phyloP scores from a whole-genome alignment of 148 eudicot genomes.

The Salicornia ramosissima region DNA sequence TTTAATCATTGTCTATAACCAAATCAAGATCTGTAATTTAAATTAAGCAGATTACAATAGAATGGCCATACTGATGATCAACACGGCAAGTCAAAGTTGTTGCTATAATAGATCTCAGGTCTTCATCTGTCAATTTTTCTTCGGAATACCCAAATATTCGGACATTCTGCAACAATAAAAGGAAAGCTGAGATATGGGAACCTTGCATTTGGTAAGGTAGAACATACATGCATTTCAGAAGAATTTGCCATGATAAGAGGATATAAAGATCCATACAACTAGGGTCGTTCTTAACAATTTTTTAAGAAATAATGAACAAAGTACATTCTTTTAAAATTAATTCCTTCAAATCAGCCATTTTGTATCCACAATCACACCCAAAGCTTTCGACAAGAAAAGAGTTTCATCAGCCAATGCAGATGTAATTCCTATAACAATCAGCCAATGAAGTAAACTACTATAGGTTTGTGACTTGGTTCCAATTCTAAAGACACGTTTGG shows the following conservation, averaged over 20 bases:
- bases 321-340: not conserved
- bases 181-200: not conserved
- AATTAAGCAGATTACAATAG: not conserved
- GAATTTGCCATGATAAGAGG: not conserved
- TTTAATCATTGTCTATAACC: not conserved
- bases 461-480: not conserved
- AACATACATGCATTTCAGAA: not conserved
- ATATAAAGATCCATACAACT: not conserved
- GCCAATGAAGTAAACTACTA: not conserved
- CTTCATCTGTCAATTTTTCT: constrained; percentile 31
- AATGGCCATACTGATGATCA: constrained; percentile 30
- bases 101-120: constrained; percentile 34
- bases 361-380: not conserved
- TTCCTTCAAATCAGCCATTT: not conserved
- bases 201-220: not conserved
- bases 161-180: constrained; percentile 30
- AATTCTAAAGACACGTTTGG: not conserved
- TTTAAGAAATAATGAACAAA: not conserved
- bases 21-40: not conserved
- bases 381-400: no score
- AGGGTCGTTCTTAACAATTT: not conserved
- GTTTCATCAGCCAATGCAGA: no score
- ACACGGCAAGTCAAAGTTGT: constrained; percentile 38
- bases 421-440: not conserved
- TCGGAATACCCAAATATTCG: constrained; percentile 31